phyloP scores from a whole-genome alignment of 106 monocot genomes.

The Acanthochlamys bracteata region DNA sequence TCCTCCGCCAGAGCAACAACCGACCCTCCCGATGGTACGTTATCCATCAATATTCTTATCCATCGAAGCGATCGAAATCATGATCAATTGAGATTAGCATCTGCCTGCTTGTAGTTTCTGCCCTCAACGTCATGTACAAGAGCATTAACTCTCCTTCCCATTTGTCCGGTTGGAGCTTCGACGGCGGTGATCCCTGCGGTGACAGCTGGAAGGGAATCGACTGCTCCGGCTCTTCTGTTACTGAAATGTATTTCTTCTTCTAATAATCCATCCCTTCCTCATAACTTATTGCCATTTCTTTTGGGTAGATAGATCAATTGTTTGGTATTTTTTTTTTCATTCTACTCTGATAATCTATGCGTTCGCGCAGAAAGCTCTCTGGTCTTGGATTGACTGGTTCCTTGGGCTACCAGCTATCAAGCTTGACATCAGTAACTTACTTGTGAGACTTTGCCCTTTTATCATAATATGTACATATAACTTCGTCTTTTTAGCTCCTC shows the following conservation, averaged over 20 bases:
- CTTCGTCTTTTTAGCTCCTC: too few relatives aligned
- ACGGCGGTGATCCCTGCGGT: slow-evolving; percentile 81
- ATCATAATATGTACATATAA: too few relatives aligned
- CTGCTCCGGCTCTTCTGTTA: slow-evolving; percentile 69
- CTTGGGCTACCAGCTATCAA: slow-evolving; percentile 90
- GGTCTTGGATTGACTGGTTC: slow-evolving; percentile 74
- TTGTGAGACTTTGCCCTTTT: slow-evolving; percentile 53
- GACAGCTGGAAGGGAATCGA: slow-evolving; percentile 63
- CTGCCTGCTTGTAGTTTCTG: slow-evolving; percentile 77
- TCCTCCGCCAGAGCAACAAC: not conserved
- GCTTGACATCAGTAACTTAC: slow-evolving; percentile 80
- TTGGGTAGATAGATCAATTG: too few relatives aligned
- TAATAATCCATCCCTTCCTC: too few relatives aligned
- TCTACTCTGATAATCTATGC: too few relatives aligned
- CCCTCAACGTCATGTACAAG: slow-evolving; percentile 72
- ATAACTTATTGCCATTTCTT: too few relatives aligned
- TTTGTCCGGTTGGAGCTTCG: slow-evolving; percentile 59
- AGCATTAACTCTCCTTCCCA: slow-evolving; percentile 63
- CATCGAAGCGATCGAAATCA: too few relatives aligned
- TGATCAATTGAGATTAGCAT: too few relatives aligned
- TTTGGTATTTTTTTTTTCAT: too few relatives aligned
- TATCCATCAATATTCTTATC: too few relatives aligned
- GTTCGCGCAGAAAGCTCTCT: slow-evolving; percentile 55
- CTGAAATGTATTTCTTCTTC: slow-evolving; percentile 43
- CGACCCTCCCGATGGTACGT: slow-evolving; percentile 7